These are phyloP conservation scores for Linum tenue DNA, from an alignment of 345 rosid species.

Conservation along the genomic window DNA sequence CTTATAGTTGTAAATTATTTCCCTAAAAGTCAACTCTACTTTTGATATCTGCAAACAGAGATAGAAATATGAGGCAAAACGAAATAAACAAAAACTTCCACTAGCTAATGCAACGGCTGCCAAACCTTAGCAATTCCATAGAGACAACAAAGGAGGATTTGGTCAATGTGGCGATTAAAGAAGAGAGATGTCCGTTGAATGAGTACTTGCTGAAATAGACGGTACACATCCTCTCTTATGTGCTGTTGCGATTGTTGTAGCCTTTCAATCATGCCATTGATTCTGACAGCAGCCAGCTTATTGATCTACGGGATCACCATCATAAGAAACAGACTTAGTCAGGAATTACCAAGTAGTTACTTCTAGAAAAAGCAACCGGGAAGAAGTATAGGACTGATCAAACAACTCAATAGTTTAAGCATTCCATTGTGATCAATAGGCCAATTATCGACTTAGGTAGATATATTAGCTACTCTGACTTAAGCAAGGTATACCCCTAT, in stretches of 20 bases:
- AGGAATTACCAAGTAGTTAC: too few relatives aligned
- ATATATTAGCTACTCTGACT: slow-evolving; percentile 3
- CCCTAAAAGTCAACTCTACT: slow-evolving; percentile 65
- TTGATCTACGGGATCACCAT: slow-evolving; percentile 40
- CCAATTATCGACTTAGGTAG: background rate
- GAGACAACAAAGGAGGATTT: slow-evolving; percentile 80
- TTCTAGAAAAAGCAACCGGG: too few relatives aligned
- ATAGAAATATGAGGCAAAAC: slow-evolving; percentile 7
- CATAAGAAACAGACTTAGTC: background rate
- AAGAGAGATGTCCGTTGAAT: slow-evolving; percentile 52
- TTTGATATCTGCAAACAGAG: slow-evolving; percentile 67
- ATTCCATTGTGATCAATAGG: background rate
- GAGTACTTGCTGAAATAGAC: slow-evolving; percentile 65
- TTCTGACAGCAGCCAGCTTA: slow-evolving; percentile 80
- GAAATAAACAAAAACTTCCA: background rate
- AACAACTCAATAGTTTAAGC: background rate
- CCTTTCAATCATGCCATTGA: slow-evolving; percentile 77
- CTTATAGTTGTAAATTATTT: slow-evolving; percentile 71
- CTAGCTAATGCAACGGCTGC: background rate
- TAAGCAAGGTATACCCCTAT: slow-evolving; percentile 2
- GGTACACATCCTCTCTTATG: slow-evolving; percentile 58
- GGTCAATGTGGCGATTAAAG: slow-evolving; percentile 78
- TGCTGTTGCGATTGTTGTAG: slow-evolving; percentile 62
- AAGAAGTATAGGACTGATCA: too few relatives aligned
- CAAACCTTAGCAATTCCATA: slow-evolving; percentile 79